Evolutionary conservation across 1,139 yeast species (phyloP).

Genomic region (Hemisphaericaspora xylofermentans): DNA sequence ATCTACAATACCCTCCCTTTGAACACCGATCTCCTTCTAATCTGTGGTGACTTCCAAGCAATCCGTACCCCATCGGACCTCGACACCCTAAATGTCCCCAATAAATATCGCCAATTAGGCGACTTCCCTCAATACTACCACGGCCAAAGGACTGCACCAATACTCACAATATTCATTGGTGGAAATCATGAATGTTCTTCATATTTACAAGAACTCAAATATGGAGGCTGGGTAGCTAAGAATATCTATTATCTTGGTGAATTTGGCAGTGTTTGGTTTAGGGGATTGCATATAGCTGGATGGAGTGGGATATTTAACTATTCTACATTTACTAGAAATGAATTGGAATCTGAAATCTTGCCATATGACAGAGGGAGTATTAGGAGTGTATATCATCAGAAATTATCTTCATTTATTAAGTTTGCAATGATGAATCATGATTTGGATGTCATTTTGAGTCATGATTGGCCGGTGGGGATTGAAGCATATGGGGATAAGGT

Average conservation of each 20-base stretch:
- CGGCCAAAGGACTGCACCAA: conserved; percentile 65
- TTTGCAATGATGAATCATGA: conserved; percentile 36
- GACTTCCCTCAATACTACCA: conserved; percentile 75
- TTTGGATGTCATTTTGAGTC: conserved; percentile 63
- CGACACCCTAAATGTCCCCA: conserved; percentile 62
- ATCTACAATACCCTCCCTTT: conserved; percentile 47
- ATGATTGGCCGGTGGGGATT: conserved; percentile 94
- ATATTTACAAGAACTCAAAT: conserved; percentile 67
- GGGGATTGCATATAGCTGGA: conserved; percentile 77
- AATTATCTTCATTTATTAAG: conserved; percentile 62
- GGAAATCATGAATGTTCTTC: conserved; percentile 94
- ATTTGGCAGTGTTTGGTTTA: conserved; percentile 69
- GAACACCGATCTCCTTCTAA: conserved; percentile 62
- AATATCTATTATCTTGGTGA: conserved; percentile 88
- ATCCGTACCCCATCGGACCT: conserved; percentile 65
- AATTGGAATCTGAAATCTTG: conserved; percentile 34
- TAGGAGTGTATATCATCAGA: conserved; percentile 71
- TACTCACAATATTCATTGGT: conserved; percentile 80
- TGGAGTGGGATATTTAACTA: conserved; percentile 79
- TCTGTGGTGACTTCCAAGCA: conserved; percentile 88
- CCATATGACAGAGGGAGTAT: conserved; percentile 51
- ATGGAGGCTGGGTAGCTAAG: conserved; percentile 95
- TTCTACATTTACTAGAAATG: conserved; percentile 25
- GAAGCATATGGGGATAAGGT: conserved; percentile 60
- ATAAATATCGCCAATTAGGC: conserved; percentile 59